A percentile compares a stretch with the other conserved stretches of the same genome.
These are phyloP conservation scores for Pugionium cornutum DNA, from an alignment of 345 rosid species.

Conservation along the genomic window DNA sequence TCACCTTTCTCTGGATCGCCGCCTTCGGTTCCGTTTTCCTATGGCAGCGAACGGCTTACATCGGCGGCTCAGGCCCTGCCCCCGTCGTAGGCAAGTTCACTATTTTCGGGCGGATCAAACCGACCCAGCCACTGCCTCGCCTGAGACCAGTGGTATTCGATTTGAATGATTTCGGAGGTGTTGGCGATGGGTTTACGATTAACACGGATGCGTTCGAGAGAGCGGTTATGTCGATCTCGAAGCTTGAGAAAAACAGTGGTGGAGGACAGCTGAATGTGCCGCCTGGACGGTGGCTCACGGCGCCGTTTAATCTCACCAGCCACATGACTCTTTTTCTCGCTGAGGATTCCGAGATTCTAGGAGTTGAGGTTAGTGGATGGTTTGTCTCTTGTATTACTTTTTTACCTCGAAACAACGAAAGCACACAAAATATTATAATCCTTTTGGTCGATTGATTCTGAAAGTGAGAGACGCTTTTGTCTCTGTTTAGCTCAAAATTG, in stretches of 20 bases:
- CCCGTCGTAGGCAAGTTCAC: conserved; percentile 46
- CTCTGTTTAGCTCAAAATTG: conserved; percentile 7
- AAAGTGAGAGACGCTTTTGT: neutral
- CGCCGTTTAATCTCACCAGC: conserved; percentile 94
- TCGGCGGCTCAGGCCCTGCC: conserved; percentile 16
- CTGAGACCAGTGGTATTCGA: conserved; percentile 67
- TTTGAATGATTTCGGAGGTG: conserved; percentile 87
- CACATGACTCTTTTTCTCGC: conserved; percentile 90
- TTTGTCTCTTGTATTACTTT: conserved; percentile 3
- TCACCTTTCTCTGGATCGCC: conserved; percentile 75
- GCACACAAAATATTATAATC: neutral
- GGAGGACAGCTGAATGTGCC: conserved; percentile 97
- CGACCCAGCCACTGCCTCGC: conserved; percentile 50
- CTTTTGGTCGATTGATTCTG: neutral
- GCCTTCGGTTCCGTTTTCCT: conserved; percentile 73
- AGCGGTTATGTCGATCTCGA: conserved; percentile 75
- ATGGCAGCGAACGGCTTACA: conserved; percentile 64
- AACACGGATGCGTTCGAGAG: conserved; percentile 89
- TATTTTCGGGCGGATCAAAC: conserved; percentile 44
- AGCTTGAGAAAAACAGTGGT: conserved; percentile 67
- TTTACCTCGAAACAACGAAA: neutral
- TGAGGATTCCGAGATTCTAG: conserved; percentile 83
- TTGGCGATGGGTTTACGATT: conserved; percentile 79
- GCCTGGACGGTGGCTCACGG: conserved; percentile 92
- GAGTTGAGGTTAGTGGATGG: conserved; percentile 56